phyloP scores from a whole-genome alignment of 257 asterid species.

The Solanum ahanhuiri region DNA sequence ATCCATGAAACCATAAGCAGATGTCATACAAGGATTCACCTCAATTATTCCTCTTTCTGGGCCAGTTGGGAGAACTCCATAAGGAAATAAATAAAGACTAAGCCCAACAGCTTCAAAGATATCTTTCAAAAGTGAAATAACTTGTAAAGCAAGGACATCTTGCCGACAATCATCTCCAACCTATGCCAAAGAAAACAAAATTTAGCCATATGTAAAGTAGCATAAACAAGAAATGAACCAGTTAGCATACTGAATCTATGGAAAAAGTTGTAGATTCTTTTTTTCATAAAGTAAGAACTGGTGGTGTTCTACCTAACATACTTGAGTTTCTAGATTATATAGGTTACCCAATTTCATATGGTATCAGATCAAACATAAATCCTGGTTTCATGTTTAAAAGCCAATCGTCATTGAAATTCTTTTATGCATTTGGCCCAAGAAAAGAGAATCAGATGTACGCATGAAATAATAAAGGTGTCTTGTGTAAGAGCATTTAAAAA shows the following conservation, averaged over 20 bases:
- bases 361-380: background rate
- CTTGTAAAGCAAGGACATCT: slow-evolving; percentile 98
- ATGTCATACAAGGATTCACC: slow-evolving; percentile 30
- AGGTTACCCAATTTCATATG: background rate
- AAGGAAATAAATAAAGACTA: slow-evolving; percentile 80
- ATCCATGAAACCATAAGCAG: background rate
- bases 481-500: background rate
- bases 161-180: slow-evolving; percentile 99
- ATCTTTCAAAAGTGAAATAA: slow-evolving; percentile 92
- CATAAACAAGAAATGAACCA: background rate
- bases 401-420: background rate
- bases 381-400: background rate
- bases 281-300: background rate
- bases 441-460: background rate
- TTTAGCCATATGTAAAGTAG: slow-evolving; percentile 14
- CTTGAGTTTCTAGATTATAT: background rate
- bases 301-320: background rate
- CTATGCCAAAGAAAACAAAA: slow-evolving; percentile 30
- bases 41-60: slow-evolving; percentile 95
- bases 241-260: background rate
- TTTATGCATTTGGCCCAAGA: background rate
- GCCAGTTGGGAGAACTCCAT: slow-evolving; percentile 98
- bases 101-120: slow-evolving; percentile 83
- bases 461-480: background rate
- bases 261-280: background rate